These are phyloP conservation scores for Ophiostoma ulmi DNA, from an alignment of 2,329 filamentous ascomycete species.

Conservation along the genomic window DNA sequence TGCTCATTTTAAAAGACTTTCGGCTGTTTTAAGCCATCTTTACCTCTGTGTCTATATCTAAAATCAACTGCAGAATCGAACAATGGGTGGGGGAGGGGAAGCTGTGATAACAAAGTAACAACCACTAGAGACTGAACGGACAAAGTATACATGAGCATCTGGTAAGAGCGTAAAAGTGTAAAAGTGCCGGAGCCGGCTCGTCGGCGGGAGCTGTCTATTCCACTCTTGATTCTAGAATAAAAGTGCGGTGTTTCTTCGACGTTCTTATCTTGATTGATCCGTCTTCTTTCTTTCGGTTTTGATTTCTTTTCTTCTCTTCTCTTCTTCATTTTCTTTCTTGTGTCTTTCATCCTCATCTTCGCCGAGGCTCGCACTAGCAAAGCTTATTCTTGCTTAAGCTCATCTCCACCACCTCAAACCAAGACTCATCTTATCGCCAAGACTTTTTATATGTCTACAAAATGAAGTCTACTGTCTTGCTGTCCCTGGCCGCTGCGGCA, in stretches of 20 bases:
- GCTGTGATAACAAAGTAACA: not conserved
- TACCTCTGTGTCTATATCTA: too few species aligned
- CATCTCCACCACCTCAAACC: not conserved
- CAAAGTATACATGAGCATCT: not conserved
- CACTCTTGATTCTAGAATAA: not conserved
- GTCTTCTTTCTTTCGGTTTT: not conserved
- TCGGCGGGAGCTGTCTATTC: not conserved
- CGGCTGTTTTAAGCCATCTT: too few species aligned
- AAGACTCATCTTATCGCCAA: not conserved
- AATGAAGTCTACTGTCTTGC: conserved; percentile 16
- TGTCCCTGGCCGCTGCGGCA: conserved; percentile 21
- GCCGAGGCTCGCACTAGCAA: conserved; percentile 9
- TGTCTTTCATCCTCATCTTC: not conserved
- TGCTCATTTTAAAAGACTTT: too few species aligned
- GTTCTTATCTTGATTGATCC: not conserved
- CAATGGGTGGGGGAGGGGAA: not conserved
- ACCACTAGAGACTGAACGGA: not conserved
- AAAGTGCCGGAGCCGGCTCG: conserved; percentile 4
- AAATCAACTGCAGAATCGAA: not conserved
- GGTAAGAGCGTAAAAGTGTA: not conserved
- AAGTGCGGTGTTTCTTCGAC: not conserved
- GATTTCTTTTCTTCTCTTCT: not conserved
- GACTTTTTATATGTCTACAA: not conserved
- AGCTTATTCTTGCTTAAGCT: not conserved
- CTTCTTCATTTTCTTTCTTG: not conserved